Base-by-base conservation (phyloP, 768 basidiomycete species). In the Rhodotorula babjevae region DNA sequence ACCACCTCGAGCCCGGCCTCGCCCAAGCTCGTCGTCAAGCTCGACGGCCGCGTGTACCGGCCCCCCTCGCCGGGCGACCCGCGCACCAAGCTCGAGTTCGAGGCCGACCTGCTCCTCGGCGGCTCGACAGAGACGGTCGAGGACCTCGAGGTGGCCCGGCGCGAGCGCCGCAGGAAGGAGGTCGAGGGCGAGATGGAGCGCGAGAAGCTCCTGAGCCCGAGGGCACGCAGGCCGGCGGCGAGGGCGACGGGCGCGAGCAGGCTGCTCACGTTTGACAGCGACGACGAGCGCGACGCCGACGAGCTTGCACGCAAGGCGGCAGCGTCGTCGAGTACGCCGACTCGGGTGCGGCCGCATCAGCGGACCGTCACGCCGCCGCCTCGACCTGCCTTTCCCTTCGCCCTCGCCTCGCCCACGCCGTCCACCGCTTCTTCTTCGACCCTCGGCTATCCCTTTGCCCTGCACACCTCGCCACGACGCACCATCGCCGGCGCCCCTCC, bases 1-100 rank as follows among this genome's bases (percentile, higher is more conserved):
- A 18, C 31, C 3, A 23, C 12, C 23, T 42, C 49, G 47, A 5
- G 5, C 36, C 62, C 56, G 18, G 21, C 61, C 12, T 66, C 71
- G 1, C 58, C 67, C 23, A 52, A 52, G 21, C 57, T 76, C 29
- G 52, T 72, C 62, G 62, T 76, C 62, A 72, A 67, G 40, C 65
- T 76, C 19, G 63, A 33, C 53, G 74, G 74, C 16, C 65, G 71
- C n/a, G 65, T 76, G 36, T 76, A 72, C 59, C 74, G 74, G 40
- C 71, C 68, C 3, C 71, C 62, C 16, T 63, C 62, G 4, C 62
- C 67, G 27, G 67, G 53, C 53, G 67, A 68, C 53, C 52, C 31
- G 19, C 58, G 60, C 25, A 56, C 63, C 9, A 47, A 59, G 10
- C 50, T 19, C 29, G 56, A 72, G 15, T 57, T 68, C 33, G 63